Evolutionary conservation across 192 early-diverging fungal genomes (phyloP).

Genomic region (Physocladia obscura): DNA sequence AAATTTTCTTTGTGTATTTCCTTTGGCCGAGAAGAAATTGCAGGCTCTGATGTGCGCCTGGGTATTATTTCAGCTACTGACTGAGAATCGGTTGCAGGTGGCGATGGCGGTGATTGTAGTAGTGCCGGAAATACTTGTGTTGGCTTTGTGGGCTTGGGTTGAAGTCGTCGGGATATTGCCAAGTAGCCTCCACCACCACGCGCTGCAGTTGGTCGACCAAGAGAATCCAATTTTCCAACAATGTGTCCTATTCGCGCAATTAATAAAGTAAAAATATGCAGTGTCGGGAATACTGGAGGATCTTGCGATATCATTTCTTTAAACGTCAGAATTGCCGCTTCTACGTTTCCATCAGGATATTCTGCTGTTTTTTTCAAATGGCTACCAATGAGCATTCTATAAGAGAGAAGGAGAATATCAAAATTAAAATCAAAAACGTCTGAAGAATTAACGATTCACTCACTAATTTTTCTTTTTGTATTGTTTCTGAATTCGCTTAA

Average conservation of each 20-base stretch:
- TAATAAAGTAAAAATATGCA: slow-evolving; percentile 12
- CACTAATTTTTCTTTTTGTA: too few relatives aligned
- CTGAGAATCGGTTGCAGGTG: too few relatives aligned
- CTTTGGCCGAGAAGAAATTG: neutral
- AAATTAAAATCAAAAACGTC: too few relatives aligned
- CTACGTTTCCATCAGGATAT: slow-evolving; percentile 8
- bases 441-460: too few relatives aligned
- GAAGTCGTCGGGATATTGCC: neutral
- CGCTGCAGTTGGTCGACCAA: slow-evolving; percentile 2
- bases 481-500: too few relatives aligned
- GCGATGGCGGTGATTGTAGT: neutral
- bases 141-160: neutral
- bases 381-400: slow-evolving; percentile 23
- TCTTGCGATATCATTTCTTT: slow-evolving; percentile 1
- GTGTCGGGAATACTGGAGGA: neutral
- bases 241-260: slow-evolving; percentile 12
- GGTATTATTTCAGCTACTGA: too few relatives aligned
- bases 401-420: neutral
- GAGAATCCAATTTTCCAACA: slow-evolving; percentile 7
- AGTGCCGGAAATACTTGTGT: neutral
- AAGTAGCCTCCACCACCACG: slow-evolving; percentile 8
- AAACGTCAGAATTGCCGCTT: slow-evolving; percentile 3
- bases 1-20: neutral
- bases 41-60: too few relatives aligned
- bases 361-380: slow-evolving; percentile 10